phyloP scores from a whole-genome alignment of 768 basidiomycete genomes.

The Ramaria sp. region DNA sequence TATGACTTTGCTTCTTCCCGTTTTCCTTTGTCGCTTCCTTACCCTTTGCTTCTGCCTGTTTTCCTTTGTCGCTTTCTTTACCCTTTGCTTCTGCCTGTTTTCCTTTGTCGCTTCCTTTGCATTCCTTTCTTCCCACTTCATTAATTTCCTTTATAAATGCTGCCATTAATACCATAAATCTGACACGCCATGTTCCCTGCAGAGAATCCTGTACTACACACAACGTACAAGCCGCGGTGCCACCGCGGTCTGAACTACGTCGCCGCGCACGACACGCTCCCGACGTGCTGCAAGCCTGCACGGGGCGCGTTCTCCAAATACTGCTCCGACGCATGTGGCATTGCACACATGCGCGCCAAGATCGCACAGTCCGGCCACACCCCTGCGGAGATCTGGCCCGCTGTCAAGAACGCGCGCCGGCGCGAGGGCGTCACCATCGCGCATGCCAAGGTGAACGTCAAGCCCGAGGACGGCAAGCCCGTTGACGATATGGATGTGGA shows the following conservation, averaged over 20 bases:
- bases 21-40: not conserved
- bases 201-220: conserved; percentile 54
- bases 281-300: conserved; percentile 66
- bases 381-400: conserved; percentile 59
- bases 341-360: conserved; percentile 55
- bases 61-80: not conserved
- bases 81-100: not conserved
- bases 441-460: conserved; percentile 23
- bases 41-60: not conserved
- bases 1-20: too few species aligned
- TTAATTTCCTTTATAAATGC: too few species aligned
- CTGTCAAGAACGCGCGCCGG: conserved; percentile 56
- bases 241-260: conserved; percentile 55
- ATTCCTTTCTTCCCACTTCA: too few species aligned
- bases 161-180: too few species aligned
- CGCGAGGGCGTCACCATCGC: conserved; percentile 58
- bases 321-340: conserved; percentile 82
- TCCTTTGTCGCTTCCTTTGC: not conserved
- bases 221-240: conserved; percentile 76
- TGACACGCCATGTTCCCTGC: conserved; percentile 1
- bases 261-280: conserved; percentile 34
- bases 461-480: conserved; percentile 11
- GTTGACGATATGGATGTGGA: conserved; percentile 9
- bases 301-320: conserved; percentile 83
- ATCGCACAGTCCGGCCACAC: conserved; percentile 54